phyloP scores from a whole-genome alignment of 2,329 filamentous ascomycete species.

The Trichoderma sp. region DNA sequence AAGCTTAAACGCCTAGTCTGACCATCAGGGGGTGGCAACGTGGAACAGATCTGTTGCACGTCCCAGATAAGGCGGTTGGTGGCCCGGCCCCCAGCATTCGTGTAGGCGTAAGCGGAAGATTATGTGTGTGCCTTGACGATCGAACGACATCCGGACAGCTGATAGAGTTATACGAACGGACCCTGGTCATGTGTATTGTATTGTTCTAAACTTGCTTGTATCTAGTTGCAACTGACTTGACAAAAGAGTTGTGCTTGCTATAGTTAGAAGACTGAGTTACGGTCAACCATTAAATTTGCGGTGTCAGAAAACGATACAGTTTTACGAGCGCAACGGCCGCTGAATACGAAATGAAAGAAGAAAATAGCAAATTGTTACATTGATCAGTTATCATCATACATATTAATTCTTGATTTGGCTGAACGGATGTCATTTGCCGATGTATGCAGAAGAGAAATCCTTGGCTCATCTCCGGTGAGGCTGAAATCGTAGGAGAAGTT shows the following conservation, averaged over 20 bases:
- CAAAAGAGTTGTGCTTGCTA: neutral
- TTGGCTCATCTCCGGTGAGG: neutral
- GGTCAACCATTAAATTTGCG: neutral
- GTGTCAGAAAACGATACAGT: neutral
- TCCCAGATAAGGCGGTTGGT: neutral
- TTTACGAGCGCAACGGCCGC: neutral
- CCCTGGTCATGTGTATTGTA: neutral
- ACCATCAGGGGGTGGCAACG: constrained; percentile 3
- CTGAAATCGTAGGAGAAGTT: neutral
- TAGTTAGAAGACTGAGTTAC: neutral
- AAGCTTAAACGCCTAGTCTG: neutral
- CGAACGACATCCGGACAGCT: neutral
- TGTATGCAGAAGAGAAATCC: neutral
- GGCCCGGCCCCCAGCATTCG: neutral
- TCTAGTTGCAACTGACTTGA: neutral
- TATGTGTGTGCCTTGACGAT: neutral
- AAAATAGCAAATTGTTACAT: neutral
- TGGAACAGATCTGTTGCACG: neutral
- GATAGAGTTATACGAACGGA: neutral
- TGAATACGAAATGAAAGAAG: neutral
- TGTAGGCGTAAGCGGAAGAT: neutral
- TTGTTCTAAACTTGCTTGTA: neutral
- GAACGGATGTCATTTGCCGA: neutral
- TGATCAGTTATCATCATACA: neutral
- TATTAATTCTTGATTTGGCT: neutral